Evolutionary conservation across 441 rosid genomes (phyloP), one percentile per base, ranked within the genome.

Genomic region (Aleurites moluccanus): DNA sequence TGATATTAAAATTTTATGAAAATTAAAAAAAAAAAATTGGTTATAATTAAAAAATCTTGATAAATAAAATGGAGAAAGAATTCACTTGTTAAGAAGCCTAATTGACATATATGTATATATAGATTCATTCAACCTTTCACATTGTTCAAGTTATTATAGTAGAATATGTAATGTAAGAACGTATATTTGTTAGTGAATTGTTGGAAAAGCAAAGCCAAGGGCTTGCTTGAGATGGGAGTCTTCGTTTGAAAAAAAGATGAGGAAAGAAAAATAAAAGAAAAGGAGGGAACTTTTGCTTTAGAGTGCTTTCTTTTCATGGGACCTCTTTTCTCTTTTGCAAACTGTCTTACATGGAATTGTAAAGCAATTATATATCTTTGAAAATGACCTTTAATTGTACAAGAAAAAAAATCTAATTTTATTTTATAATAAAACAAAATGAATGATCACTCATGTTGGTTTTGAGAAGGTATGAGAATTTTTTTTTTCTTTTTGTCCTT

Each of bases 301-400:
- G 30, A 74, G 80, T 83, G 86, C 73, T 81, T 78, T 83, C 84
- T 7, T 79, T 23, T 83, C 84, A 78, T 67, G 87, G 88, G 87
- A 27, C 83, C 88, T 1, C 74, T 63, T 47, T 62, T 45, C 73
- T 71, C 75, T 83, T 84, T 83, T 52, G 60, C 30, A 77, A 80
- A 50, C 62, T 84, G 86, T 86, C 86, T 86, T 82, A 70, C 65
- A 77, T 85, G 85, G 45, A 72, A 82, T 69, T 73, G 68, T 65
- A 14, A 72, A 35, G 76, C 80, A 67, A 63, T 69, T 60, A 60
- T 65, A 77, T 70, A 67, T 69, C 20, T 50, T 61, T 70, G 49
- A 38, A 69, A 61, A 42, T 74, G 50, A 74, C 55, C 64, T 63
- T 38, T 38, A 38, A 38, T 66, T 75, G 6, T 80, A 73, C 85